These are phyloP conservation scores for Globisporangium megalacanthum DNA, from an alignment of 352 stramenopile species.

Conservation along the genomic window DNA sequence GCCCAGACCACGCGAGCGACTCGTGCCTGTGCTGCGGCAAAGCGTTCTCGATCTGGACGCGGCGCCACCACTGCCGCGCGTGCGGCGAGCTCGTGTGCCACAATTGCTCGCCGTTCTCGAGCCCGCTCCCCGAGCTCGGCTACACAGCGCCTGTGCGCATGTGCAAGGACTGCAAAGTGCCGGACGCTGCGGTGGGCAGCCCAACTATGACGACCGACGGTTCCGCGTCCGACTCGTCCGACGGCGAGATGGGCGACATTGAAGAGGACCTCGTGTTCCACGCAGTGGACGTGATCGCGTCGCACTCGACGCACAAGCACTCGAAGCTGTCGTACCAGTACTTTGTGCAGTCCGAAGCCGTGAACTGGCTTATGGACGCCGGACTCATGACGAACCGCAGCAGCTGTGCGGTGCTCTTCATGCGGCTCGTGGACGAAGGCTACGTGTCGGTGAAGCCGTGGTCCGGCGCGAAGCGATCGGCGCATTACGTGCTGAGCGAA, in stretches of 20 bases:
- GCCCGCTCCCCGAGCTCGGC: conserved; percentile 51
- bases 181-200: conserved; percentile 14
- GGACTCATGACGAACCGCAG: conserved; percentile 56
- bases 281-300: conserved; percentile 63
- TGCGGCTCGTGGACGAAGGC: conserved; percentile 56
- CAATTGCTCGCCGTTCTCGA: conserved; percentile 60
- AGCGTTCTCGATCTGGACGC: conserved; percentile 66
- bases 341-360: conserved; percentile 80
- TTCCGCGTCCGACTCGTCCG: conserved; percentile 43
- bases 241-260: conserved; percentile 47
- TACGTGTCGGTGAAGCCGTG: conserved; percentile 69
- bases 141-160: conserved; percentile 70
- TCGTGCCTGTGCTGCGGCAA: conserved; percentile 64
- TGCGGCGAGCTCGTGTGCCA: conserved; percentile 75
- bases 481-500: conserved; percentile 72
- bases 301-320: conserved; percentile 58
- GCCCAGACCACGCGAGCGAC: conserved; percentile 63
- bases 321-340: conserved; percentile 79
- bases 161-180: conserved; percentile 56
- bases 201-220: conserved; percentile 16
- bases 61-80: conserved; percentile 73
- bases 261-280: conserved; percentile 54
- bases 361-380: conserved; percentile 77
- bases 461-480: conserved; percentile 36
- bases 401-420: conserved; percentile 45